Base-by-base conservation (phyloP, 2,329 filamentous ascomycete genomes). In the Fusarium sp. region DNA sequence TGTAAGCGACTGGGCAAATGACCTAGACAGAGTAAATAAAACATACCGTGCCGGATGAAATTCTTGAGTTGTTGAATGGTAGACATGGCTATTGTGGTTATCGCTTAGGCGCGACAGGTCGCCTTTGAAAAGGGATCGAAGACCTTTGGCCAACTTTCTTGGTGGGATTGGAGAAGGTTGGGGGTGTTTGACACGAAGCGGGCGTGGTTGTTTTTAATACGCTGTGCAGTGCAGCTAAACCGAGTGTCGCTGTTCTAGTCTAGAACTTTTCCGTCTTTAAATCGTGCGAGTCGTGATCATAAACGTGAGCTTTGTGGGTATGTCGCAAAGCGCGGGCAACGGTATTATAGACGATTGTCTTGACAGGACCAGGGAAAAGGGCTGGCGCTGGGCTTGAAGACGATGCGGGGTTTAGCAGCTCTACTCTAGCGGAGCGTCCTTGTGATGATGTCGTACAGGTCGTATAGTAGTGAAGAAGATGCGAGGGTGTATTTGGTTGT, bases 1-100 rank as follows among this genome's bases (percentile, higher is more conserved):
- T 60, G 62, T 68, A 43, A 73, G 67, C 49, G 8, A 28, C 44
- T 54, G 51, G 44, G 46, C 24, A 50, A 46, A 52, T 42, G 39
- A 22, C 17, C 49, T 40, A 50, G 20, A 53, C 39, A 53, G 42
- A 28, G 39, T 20, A 43, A 50, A 49, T 9, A 6, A 38, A 45
- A 76, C 84, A 58, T 83, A 90, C 88, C 95, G 86, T 98, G 95
- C 72, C 95, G 93, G 82, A 98, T 96, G 82, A 98, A 97, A 82
- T 98, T 98, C 84, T 98, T 98, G 76, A 98, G 89, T 79, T 96
- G 96, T 84, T 98, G 95, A 84, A 98, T 97, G 72, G 88, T 89
- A 76, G 88, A 90, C 88, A 90, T 90, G 74, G 65, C 75, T 73
- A 55, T 63, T 40, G 50, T 67, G 24, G 20, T 34, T 64, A 70